Percentiles rank a stretch among this genome's conserved stretches.
Conservation (phyloP, 1,139 yeast genomes). For the Taphrina betulina region DNA sequence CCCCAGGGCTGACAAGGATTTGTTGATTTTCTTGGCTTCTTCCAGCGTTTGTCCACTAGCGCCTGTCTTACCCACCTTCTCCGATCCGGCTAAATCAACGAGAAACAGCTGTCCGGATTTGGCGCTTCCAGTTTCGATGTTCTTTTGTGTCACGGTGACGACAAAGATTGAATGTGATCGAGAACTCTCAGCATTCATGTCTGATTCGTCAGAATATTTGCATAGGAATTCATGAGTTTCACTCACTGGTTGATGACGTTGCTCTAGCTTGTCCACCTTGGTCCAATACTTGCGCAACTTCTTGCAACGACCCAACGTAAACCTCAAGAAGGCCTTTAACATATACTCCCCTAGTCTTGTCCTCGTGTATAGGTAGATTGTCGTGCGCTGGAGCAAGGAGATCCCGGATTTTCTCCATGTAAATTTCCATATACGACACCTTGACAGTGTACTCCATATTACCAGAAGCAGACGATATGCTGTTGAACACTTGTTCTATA, state of each 20-base stretch:
- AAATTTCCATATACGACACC: slow-evolving; percentile 77
- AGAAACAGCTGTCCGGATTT: slow-evolving; percentile 69
- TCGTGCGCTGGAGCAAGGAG: slow-evolving; percentile 47
- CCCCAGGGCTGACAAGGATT: slow-evolving; percentile 74
- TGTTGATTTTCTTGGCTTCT: slow-evolving; percentile 81
- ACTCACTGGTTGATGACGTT: slow-evolving; percentile 54
- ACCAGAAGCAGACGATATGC: slow-evolving; percentile 54
- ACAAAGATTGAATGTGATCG: slow-evolving; percentile 82
- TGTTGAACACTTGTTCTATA: slow-evolving; percentile 61
- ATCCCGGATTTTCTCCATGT: slow-evolving; percentile 75
- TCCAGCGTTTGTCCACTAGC: slow-evolving; percentile 73
- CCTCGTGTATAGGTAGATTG: slow-evolving; percentile 64
- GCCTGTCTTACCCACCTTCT: slow-evolving; percentile 79
- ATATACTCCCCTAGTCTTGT: slow-evolving; percentile 62
- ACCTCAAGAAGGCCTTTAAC: slow-evolving; percentile 67
- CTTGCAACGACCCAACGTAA: slow-evolving; percentile 59
- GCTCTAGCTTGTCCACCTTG: slow-evolving; percentile 60
- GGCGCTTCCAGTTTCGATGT: slow-evolving; percentile 55
- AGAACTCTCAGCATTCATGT: slow-evolving; percentile 73
- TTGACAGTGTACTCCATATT: slow-evolving; percentile 66
- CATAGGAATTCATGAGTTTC: background rate
- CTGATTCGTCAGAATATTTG: no score
- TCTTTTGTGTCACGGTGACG: slow-evolving; percentile 62
- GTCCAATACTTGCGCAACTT: slow-evolving; percentile 57
- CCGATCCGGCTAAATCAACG: slow-evolving; percentile 88